Percentiles rank a stretch among this genome's conserved stretches.
Conservation (phyloP, 1,284 basidiomycete genomes). For the Moesziomyces parantarcticus region DNA sequence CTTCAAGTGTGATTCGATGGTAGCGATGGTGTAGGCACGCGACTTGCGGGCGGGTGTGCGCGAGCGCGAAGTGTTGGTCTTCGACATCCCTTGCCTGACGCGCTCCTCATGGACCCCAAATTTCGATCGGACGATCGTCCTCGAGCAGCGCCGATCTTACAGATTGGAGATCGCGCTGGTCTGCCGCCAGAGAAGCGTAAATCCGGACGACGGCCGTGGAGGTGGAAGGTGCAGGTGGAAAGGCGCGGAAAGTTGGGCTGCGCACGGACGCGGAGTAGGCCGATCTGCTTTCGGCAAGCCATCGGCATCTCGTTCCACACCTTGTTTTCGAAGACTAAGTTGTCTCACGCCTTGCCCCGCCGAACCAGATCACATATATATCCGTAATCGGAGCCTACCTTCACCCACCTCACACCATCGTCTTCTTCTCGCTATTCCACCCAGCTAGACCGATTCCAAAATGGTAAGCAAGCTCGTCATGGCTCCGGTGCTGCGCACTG, state of each 20-base stretch:
- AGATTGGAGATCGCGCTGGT: neutral
- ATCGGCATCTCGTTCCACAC: neutral
- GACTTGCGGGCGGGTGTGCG: neutral
- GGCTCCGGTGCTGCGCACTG: constrained; percentile 9
- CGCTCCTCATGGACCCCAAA: neutral
- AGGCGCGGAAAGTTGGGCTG: neutral
- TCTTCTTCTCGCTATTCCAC: neutral
- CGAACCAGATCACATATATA: neutral
- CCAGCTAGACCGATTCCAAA: constrained; percentile 3
- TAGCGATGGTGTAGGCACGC: neutral
- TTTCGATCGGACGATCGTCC: neutral
- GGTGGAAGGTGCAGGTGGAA: neutral
- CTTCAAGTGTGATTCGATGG: neutral
- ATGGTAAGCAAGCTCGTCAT: constrained; percentile 46
- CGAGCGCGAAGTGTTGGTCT: neutral
- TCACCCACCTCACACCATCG: neutral
- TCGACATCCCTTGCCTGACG: neutral
- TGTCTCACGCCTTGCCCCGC: too few relatives aligned
- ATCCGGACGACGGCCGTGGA: neutral
- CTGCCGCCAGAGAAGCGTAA: neutral
- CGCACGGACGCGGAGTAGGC: neutral
- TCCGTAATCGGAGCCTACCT: neutral
- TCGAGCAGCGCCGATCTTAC: neutral
- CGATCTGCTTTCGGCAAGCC: neutral
- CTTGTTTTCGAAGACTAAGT: neutral